These are phyloP conservation scores for Ambrosiella cleistominuta DNA, from an alignment of 2,329 filamentous ascomycete genomes.

Conservation along the genomic window DNA sequence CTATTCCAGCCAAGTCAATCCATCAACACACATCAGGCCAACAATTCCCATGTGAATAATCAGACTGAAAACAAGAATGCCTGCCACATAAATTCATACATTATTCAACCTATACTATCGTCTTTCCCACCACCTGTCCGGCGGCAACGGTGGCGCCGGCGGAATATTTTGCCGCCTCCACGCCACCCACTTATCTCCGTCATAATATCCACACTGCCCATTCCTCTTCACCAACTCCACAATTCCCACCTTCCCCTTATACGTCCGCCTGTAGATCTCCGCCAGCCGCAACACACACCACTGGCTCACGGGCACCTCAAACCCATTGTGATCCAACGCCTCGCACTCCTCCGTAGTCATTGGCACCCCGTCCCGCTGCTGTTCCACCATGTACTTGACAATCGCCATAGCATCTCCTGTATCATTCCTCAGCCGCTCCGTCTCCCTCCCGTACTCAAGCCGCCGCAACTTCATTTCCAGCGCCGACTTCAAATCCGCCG, in stretches of 20 bases:
- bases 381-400: slow-evolving; percentile 4
- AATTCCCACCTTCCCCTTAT: not conserved
- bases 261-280: not conserved
- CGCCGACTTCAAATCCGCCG: slow-evolving; percentile 16
- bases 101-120: not conserved
- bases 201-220: not conserved
- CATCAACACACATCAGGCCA: too few species aligned
- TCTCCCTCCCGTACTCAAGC: slow-evolving; percentile 12
- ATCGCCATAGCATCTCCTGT: slow-evolving; percentile 12
- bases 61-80: too few species aligned
- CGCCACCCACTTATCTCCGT: not conserved
- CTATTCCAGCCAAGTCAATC: too few species aligned
- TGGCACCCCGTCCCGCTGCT: not conserved
- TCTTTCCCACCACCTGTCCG: too few species aligned
- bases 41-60: too few species aligned
- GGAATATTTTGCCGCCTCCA: not conserved
- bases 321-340: slow-evolving; percentile 8
- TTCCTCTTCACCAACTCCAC: not conserved
- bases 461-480: slow-evolving; percentile 18
- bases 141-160: too few species aligned
- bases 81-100: not conserved
- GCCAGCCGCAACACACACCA: not conserved
- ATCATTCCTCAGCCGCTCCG: slow-evolving; percentile 1
- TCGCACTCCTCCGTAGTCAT: slow-evolving; percentile 2
- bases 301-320: slow-evolving; percentile 1